Conservation (phyloP, 2,329 filamentous ascomycete species). For the Epicoccum nigrum region DNA sequence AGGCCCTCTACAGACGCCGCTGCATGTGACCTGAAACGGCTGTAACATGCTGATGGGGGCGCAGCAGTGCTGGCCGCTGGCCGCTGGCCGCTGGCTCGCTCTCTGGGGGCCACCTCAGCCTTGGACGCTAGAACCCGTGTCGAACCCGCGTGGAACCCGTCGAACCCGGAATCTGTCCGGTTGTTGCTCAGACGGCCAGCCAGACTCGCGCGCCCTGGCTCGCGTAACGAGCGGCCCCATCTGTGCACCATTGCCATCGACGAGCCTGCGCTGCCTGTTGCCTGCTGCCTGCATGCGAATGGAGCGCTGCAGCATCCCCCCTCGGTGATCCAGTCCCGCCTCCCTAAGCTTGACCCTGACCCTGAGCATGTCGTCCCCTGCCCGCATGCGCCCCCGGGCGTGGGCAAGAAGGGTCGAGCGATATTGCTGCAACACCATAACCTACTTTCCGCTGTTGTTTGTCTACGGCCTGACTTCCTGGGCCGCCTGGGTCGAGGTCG, state of each 20-base stretch:
- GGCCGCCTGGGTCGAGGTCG: constrained; percentile 86
- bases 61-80: too few relatives aligned
- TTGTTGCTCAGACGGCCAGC: neutral
- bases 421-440: constrained; percentile 77
- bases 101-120: neutral
- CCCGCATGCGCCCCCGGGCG: constrained; percentile 47
- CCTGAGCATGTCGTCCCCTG: constrained; percentile 38
- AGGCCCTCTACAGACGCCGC: neutral
- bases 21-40: constrained; percentile 35
- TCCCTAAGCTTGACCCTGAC: neutral
- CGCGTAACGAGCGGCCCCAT: neutral
- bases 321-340: neutral
- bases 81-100: too few relatives aligned
- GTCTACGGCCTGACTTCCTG: constrained; percentile 91
- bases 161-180: neutral
- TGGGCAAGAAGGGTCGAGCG: constrained; percentile 78
- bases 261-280: too few relatives aligned
- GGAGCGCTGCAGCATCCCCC: neutral
- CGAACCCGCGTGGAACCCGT: neutral
- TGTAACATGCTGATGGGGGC: constrained; percentile 14
- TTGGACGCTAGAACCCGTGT: neutral
- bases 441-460: constrained; percentile 86
- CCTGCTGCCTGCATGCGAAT: constrained; percentile 43
- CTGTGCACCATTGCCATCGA: constrained; percentile 36
- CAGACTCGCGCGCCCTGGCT: constrained; percentile 33